Percentiles rank a stretch among this genome's conserved stretches.
Conservation (phyloP, 768 basidiomycete species). For the Leucocoprinus sp. region DNA sequence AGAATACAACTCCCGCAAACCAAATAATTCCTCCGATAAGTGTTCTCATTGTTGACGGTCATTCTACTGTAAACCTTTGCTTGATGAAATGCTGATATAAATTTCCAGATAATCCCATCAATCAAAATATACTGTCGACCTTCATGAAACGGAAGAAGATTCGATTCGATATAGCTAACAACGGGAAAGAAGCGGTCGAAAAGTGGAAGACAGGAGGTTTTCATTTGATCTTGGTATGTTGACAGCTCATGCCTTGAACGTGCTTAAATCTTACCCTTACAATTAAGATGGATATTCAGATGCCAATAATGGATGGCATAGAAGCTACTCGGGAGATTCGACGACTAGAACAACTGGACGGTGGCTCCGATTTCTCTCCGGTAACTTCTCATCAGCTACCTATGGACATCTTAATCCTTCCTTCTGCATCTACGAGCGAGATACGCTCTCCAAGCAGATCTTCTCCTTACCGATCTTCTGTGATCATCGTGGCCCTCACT, state of each 20-base stretch:
- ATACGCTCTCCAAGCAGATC: constrained; percentile 31
- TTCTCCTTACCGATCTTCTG: constrained; percentile 81
- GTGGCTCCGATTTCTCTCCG: constrained; percentile 60
- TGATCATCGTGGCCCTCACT: constrained; percentile 98
- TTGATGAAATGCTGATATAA: constrained; percentile 11
- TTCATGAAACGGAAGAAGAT: constrained; percentile 97
- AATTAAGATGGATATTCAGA: constrained; percentile 96
- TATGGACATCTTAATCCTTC: constrained; percentile 37
- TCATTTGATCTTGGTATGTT: constrained; percentile 86
- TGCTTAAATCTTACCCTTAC: constrained; percentile 13
- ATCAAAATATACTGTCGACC: constrained; percentile 94
- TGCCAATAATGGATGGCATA: constrained; percentile 98
- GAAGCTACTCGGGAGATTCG: constrained; percentile 95
- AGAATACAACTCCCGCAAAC: constrained; percentile 36
- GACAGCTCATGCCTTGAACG: not conserved
- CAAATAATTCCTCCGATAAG: constrained; percentile 92
- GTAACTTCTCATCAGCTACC: constrained; percentile 65
- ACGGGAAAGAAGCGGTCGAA: constrained; percentile 91
- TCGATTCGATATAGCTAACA: constrained; percentile 88
- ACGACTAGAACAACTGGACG: constrained; percentile 63
- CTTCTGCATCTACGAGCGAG: constrained; percentile 24
- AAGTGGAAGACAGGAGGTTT: constrained; percentile 92
- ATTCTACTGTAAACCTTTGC: constrained; percentile 21
- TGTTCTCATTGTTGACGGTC: constrained; percentile 96
- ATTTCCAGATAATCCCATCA: constrained; percentile 88